Evolutionary conservation across 148 eudicot species (phyloP), one percentile per base, ranked within the genome.

Genomic region (Salicornia ramosissima): DNA sequence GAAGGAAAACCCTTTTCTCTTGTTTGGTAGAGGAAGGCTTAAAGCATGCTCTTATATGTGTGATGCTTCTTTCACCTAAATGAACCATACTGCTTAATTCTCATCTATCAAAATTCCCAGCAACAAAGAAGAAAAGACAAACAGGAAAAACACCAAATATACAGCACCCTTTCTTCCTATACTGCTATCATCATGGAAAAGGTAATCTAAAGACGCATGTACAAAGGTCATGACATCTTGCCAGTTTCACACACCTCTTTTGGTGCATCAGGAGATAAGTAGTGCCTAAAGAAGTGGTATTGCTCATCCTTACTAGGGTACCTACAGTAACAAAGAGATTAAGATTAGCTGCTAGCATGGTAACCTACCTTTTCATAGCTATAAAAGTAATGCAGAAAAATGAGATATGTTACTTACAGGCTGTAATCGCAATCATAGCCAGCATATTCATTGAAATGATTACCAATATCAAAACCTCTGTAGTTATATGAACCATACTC

Each of bases 391-490:
- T n/a, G n/a, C n/a, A n/a, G n/a, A 64, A 19, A 31, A 52, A 40
- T n/a, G 19, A 64, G 56, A 57, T 51, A 45, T 68, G 68, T 49
- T 42, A 64, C 91, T 28, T 86, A 94, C 99, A 88, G 76, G 84
- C 82, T 82, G 85, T 94, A 94, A 75, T 94, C 97, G 72, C 99
- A 94, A 52, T 94, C 93, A 74, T 94, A 94, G 74, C 99, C 99
- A 65, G 97, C 99, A 77, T 90, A 94, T 82, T 91, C 97, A 54
- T 91, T 91, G 82, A 94, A 94, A 85, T 94, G 99, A 73, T 94
- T 94, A 51, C 96, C 99, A 70, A 94, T 81, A 83, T 94, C 99
- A 74, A 88, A 94, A 18, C 99, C 99, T 83, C 99, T 84, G 86
- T 90, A 94, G 69, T 79, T 94, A 79, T 88, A 94, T 2, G 97